Base-by-base conservation (phyloP, 2,329 filamentous ascomycete species). In the Bisporella sp. region DNA sequence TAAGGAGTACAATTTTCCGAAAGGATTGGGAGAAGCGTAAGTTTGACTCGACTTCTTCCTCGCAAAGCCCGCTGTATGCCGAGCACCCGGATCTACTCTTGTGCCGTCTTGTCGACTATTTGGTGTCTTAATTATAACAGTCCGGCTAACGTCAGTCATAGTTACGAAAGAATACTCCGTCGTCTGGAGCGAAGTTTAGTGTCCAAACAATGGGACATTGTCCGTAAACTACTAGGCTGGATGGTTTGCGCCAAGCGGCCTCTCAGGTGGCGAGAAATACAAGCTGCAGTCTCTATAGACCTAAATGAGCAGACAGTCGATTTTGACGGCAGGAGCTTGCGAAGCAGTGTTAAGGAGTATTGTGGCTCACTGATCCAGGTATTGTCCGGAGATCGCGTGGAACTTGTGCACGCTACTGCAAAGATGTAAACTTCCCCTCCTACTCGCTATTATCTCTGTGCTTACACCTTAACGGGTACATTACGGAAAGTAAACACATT, bases 261-360 rank as follows among this genome's bases (percentile, higher is more conserved):
- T 1, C 55, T 72, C 9, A 68, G 66, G 46, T 69, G 66, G 69
- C 60, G 66, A 43, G 71, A 73, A 51, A 65, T 73, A n/a, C 70
- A 72, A 62, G 62, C 54, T 5, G 62, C 66, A 31, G 59, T 66
- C 28, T 65, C 69, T 1, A 66, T 71, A 13, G 51, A 69, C 46
- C 8, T 64, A 1, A 58, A 63, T 1, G 41, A 58, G 4, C 48
- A 60, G 48, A 47, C 30, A 1, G 52, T 71, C 2, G 59, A 69
- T 8, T 64, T 59, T 42, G 59, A 66, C 5, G 53, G 57, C 2
- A 47, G 56, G 13, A 54, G 55, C 11, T 57, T 69, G n/a, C 47
- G 54, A 4, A 57, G 57, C 5, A 48, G 58, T 21, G 52, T 61
- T 3, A 60, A 65, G 41, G 67, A 72, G 32, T 56, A 68, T 8